These are phyloP conservation scores for Rhodosporidiobolus odoratus DNA, from an alignment of 768 basidiomycete genomes.

Conservation along the genomic window DNA sequence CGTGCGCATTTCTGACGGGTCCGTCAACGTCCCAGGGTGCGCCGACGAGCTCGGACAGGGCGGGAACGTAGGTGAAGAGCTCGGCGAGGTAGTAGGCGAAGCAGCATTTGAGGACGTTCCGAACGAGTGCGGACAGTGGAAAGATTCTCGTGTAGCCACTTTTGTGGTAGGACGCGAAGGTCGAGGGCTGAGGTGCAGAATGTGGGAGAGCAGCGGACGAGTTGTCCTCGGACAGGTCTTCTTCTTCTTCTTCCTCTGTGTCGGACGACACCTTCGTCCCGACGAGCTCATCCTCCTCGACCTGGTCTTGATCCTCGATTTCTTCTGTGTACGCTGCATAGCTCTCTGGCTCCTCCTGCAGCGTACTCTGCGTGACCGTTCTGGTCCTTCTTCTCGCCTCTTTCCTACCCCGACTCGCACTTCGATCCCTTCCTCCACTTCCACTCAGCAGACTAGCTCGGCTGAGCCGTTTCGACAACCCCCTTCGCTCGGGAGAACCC, in stretches of 20 bases:
- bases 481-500: not conserved
- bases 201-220: too few relatives aligned
- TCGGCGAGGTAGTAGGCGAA: conserved; percentile 84
- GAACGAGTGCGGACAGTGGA: conserved; percentile 8
- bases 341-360: conserved; percentile 27
- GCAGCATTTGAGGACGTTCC: conserved; percentile 72
- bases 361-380: not conserved
- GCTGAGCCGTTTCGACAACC: not conserved
- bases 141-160: not conserved
- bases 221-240: too few relatives aligned
- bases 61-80: conserved; percentile 82
- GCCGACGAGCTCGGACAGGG: conserved; percentile 64
- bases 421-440: not conserved
- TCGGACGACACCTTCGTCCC: not conserved
- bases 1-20: conserved; percentile 34
- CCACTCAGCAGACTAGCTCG: not conserved
- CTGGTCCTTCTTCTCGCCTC: not conserved
- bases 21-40: conserved; percentile 43
- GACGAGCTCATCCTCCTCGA: not conserved
- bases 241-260: too few relatives aligned
- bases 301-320: not conserved
- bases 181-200: not conserved
- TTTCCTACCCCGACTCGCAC: not conserved
- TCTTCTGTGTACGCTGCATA: not conserved
- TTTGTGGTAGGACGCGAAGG: not conserved